Base-by-base conservation (phyloP, 139 green algal species). In the Trebouxia sp. region DNA sequence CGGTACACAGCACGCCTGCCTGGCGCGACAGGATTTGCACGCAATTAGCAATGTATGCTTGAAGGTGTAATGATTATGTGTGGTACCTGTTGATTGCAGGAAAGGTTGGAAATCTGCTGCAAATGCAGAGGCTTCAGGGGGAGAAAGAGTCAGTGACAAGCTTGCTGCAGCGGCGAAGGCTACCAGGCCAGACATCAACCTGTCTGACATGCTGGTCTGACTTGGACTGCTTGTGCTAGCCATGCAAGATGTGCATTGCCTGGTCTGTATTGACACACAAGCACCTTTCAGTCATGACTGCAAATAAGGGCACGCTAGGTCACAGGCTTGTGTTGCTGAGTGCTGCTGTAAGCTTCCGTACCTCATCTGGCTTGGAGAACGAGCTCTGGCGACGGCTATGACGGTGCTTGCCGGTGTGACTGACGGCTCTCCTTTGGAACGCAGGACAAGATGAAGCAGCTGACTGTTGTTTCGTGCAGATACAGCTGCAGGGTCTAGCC, bases 91-190 rank as follows among this genome's bases (percentile, higher is more conserved):
- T 28, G 62, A 72, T 28, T 32, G 43, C 11, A 72, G 62, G 62
- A 72, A 72, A 43, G 62, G 62, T n/a, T 72, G 62, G n/a, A 26
- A 35, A 32, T 72, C 62, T 28, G 26, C 55, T 14, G 32, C 62
- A 72, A 72, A 72, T 35, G 62, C 62, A 43, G 32, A n/a, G 14
- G n/a, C n/a, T n/a, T n/a, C n/a, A n/a, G 32, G 37, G 32, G 62
- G 14, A 28, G 62, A 35, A 30, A 72, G 3, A 10, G 32, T 14
- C 37, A 72, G 32, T 26, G 35, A 26, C 3, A 72, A 22, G 11
- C 62, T 72, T 72, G 62, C 62, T 28, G 62, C 62, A 72, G 35
- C 62, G n/a, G 62, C 32, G 20, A 32, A 72, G 28, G 62, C 62
- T 35, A 72, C 28, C 3, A 72, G 32, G 11, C 15, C 62, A 30